Evolutionary conservation across 75 land plant genomes (phyloP).

Genomic region (Pinus tabuliformis): DNA sequence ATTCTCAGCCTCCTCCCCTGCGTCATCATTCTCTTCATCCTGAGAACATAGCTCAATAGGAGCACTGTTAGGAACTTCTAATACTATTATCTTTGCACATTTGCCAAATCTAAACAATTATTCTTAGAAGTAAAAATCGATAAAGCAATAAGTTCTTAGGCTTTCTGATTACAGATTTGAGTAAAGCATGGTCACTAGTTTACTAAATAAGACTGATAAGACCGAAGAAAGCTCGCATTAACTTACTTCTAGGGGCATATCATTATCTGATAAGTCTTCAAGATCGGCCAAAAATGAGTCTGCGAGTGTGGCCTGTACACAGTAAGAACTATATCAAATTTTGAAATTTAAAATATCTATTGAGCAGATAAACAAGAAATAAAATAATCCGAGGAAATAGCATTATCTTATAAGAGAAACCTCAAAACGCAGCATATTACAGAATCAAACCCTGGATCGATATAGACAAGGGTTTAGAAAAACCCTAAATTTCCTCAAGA

Average conservation of each 20-base stretch:
- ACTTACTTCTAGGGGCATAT: slow-evolving; percentile 43
- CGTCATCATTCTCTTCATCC: slow-evolving; percentile 58
- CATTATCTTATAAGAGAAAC: too few species aligned
- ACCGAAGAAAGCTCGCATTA: not conserved
- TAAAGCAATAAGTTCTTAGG: not conserved
- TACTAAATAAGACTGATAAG: not conserved
- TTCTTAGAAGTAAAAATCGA: not conserved
- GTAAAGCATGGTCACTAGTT: not conserved
- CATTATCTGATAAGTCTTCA: slow-evolving; percentile 90
- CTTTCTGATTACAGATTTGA: not conserved
- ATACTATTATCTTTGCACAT: too few species aligned
- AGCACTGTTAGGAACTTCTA: not conserved
- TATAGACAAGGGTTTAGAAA: too few species aligned
- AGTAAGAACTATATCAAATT: too few species aligned
- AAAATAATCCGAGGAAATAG: too few species aligned
- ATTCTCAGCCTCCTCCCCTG: slow-evolving; percentile 61
- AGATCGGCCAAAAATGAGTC: slow-evolving; percentile 94
- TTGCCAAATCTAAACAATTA: too few species aligned
- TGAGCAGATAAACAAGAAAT: too few species aligned
- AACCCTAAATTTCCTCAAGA: too few species aligned
- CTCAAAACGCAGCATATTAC: too few species aligned
- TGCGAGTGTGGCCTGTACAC: slow-evolving; percentile 70
- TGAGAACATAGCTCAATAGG: not conserved
- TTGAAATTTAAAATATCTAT: too few species aligned
- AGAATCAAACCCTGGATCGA: too few species aligned